These are phyloP conservation scores for Acanthamoeba lenticulata DNA, from an alignment of 208 protist genomes.

Conservation along the genomic window DNA sequence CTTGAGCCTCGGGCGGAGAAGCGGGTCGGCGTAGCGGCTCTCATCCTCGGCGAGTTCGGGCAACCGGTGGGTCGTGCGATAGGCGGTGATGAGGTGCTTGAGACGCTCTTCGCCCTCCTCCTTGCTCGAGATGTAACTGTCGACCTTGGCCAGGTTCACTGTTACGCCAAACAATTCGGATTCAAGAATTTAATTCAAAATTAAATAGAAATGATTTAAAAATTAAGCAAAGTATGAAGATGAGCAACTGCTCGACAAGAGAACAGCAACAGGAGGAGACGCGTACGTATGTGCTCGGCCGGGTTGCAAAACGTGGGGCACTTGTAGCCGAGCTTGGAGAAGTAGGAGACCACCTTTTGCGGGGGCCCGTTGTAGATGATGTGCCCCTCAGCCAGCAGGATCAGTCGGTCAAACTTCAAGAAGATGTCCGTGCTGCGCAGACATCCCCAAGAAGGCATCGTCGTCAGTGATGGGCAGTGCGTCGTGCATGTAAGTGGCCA, in stretches of 20 bases:
- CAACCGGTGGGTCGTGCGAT: neutral
- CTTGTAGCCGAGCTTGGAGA: conserved; percentile 59
- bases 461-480: too few relatives aligned
- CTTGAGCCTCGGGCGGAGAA: neutral
- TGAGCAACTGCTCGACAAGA: too few relatives aligned
- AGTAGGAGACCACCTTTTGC: conserved; percentile 67
- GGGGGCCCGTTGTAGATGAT: conserved; percentile 59
- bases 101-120: conserved; percentile 20
- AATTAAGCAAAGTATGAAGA: too few relatives aligned
- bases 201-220: too few relatives aligned
- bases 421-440: conserved; percentile 64
- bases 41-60: conserved; percentile 13
- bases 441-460: too few relatives aligned
- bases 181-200: too few relatives aligned
- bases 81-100: neutral
- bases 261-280: too few relatives aligned
- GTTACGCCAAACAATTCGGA: too few relatives aligned
- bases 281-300: conserved; percentile 61
- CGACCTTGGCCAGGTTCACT: conserved; percentile 54
- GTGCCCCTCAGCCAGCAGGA: conserved; percentile 56
- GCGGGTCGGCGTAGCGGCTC: neutral
- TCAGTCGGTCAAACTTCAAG: conserved; percentile 66
- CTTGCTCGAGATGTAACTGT: conserved; percentile 56
- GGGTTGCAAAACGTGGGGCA: conserved; percentile 72
- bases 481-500: too few relatives aligned